phyloP scores from a whole-genome alignment of 2,329 filamentous ascomycete genomes.

The Zymoseptoria tritici region DNA sequence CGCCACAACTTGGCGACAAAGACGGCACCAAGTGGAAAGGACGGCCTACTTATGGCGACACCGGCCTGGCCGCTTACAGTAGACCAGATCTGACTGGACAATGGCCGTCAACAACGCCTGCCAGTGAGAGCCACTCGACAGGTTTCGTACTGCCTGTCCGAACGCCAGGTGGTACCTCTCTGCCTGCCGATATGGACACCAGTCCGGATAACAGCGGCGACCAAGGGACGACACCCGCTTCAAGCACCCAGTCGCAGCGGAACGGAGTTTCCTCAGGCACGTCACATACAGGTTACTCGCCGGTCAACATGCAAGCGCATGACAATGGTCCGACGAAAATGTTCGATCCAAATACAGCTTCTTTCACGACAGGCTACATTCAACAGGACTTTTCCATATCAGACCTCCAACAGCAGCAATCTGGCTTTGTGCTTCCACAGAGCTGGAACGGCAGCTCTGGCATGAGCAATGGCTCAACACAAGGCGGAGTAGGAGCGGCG shows the following conservation, averaged over 20 bases:
- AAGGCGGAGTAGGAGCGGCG: not conserved
- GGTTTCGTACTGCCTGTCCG: conserved; percentile 21
- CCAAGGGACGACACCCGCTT: conserved; percentile 20
- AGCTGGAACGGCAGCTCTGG: conserved; percentile 7
- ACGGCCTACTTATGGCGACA: conserved; percentile 17
- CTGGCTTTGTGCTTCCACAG: conserved; percentile 17
- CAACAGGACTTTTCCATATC: conserved; percentile 12
- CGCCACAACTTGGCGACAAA: not conserved
- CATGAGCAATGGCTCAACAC: conserved; percentile 1
- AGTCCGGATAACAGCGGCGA: conserved; percentile 26
- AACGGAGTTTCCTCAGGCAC: conserved; percentile 21
- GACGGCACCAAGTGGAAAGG: not conserved
- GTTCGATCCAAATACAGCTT: conserved; percentile 11
- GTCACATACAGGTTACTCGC: conserved; percentile 24
- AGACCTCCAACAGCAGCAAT: conserved; percentile 8
- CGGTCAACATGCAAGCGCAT: conserved; percentile 12
- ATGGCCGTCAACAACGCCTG: not conserved
- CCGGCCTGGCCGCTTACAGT: conserved; percentile 18
- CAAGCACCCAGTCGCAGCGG: conserved; percentile 18
- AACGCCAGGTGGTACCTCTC: not conserved
- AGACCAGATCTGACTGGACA: conserved; percentile 6
- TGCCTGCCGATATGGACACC: conserved; percentile 23
- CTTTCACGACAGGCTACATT: conserved; percentile 17
- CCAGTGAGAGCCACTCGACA: not conserved
- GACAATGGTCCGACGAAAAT: conserved; percentile 4